These are phyloP conservation scores for Dillenia suffruticosa DNA, from an alignment of 164 flowering plant species.

Conservation along the genomic window DNA sequence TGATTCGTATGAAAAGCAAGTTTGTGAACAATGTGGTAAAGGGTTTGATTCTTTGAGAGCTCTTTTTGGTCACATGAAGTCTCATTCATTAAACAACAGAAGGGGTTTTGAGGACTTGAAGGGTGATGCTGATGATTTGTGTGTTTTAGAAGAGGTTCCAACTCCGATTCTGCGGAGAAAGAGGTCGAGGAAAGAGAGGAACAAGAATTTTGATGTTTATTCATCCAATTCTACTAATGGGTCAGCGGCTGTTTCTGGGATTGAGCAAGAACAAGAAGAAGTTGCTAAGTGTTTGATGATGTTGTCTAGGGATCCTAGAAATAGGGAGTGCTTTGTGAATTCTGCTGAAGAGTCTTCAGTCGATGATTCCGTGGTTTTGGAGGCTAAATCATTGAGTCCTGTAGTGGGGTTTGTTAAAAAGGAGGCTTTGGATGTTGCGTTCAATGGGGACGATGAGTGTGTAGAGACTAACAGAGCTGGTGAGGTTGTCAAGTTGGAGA, in stretches of 20 bases:
- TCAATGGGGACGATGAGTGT: background rate
- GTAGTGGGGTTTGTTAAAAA: slow-evolving; percentile 19
- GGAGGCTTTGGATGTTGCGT: slow-evolving; percentile 10
- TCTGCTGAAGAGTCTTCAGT: slow-evolving; percentile 61
- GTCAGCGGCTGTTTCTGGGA: slow-evolving; percentile 48
- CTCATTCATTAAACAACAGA: slow-evolving; percentile 52
- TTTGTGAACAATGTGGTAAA: slow-evolving; percentile 79
- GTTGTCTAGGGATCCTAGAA: slow-evolving; percentile 67
- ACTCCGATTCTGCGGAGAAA: slow-evolving; percentile 23
- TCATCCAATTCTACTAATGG: slow-evolving; percentile 34
- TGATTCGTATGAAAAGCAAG: slow-evolving; percentile 15
- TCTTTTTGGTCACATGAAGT: slow-evolving; percentile 82
- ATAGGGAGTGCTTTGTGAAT: slow-evolving; percentile 31
- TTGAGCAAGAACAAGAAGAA: slow-evolving; percentile 73
- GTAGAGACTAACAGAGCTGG: background rate
- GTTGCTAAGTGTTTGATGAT: slow-evolving; percentile 79
- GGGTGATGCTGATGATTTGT: slow-evolving; percentile 31
- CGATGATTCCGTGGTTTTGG: slow-evolving; percentile 57
- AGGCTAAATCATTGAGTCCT: slow-evolving; percentile 44
- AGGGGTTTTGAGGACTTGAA: slow-evolving; percentile 16
- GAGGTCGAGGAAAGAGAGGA: slow-evolving; percentile 38
- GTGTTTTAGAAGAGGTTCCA: slow-evolving; percentile 41
- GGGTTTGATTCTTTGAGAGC: slow-evolving; percentile 74
- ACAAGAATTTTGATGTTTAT: slow-evolving; percentile 17
- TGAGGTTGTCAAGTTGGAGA: slow-evolving; percentile 23